Evolutionary conservation across 139 green algal genomes (phyloP).

Genomic region (Asterochloris sp.): DNA sequence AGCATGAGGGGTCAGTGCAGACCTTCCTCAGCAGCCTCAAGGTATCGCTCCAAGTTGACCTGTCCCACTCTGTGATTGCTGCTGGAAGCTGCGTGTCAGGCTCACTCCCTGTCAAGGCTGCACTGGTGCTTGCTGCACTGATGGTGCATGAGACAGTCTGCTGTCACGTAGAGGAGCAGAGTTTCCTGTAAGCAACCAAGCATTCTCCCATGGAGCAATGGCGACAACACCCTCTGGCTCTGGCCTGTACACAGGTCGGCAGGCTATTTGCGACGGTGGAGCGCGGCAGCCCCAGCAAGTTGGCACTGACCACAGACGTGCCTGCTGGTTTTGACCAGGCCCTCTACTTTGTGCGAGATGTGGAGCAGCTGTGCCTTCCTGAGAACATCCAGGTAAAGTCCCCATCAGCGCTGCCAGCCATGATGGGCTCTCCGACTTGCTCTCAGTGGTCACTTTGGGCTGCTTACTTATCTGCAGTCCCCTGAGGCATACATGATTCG

Average conservation of each 20-base stretch:
- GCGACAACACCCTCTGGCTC: background rate
- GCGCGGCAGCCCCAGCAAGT: background rate
- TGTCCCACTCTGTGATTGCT: background rate
- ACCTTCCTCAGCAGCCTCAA: constrained; percentile 31
- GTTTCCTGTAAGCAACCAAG: too few species aligned
- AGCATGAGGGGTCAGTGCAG: constrained; percentile 12
- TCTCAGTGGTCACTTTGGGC: too few species aligned
- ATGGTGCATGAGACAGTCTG: too few species aligned
- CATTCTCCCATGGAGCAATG: too few species aligned
- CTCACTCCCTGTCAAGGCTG: background rate
- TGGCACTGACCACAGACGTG: constrained; percentile 33
- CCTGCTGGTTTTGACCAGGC: constrained; percentile 39
- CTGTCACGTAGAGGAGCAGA: too few species aligned
- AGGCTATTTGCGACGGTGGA: constrained; percentile 47
- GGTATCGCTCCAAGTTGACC: constrained; percentile 4
- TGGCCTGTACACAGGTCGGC: constrained; percentile 22
- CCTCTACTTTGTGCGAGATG: constrained; percentile 64
- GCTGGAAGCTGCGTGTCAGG: background rate
- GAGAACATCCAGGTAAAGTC: constrained; percentile 41
- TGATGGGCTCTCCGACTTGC: background rate
- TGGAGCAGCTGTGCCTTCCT: constrained; percentile 48
- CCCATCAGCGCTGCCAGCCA: background rate
- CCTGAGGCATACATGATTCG: background rate
- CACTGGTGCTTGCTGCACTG: background rate
- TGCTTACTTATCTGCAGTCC: too few species aligned